Conservation (phyloP, 2,329 filamentous ascomycete genomes). For the Verticillium nubilum region DNA sequence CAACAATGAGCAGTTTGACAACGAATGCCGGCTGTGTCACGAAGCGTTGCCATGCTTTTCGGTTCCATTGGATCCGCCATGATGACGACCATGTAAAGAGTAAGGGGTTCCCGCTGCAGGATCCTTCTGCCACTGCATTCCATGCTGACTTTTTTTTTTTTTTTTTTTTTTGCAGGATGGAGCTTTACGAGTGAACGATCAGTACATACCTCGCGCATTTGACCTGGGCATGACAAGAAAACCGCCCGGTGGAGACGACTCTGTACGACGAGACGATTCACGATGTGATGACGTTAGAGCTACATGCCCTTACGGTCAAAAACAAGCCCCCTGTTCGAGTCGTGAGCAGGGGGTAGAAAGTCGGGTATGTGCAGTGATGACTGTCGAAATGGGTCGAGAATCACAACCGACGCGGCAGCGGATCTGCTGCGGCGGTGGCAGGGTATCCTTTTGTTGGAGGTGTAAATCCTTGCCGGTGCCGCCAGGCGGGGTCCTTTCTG, state of each 20-base stretch:
- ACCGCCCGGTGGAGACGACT: neutral
- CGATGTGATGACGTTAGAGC: neutral
- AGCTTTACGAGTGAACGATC: neutral
- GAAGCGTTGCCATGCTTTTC: neutral
- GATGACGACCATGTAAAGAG: neutral
- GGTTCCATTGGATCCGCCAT: neutral
- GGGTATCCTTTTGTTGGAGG: neutral
- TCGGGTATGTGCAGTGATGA: constrained; percentile 1
- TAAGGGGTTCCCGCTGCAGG: neutral
- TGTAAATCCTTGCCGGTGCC: constrained; percentile 14
- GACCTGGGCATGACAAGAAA: neutral
- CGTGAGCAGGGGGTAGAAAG: neutral
- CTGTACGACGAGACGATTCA: neutral
- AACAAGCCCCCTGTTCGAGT: neutral
- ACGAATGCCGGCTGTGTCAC: neutral
- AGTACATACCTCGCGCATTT: neutral
- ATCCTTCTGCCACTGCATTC: too few species aligned
- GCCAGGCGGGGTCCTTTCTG: constrained; percentile 41
- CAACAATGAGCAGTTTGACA: constrained; percentile 4
- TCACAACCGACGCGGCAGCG: constrained; percentile 6
- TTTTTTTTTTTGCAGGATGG: neutral
- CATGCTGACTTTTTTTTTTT: neutral
- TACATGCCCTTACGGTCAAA: neutral
- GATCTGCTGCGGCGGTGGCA: constrained; percentile 4
- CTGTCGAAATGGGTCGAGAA: constrained; percentile 9